Percentiles rank a stretch among this genome's conserved stretches.
Conservation (phyloP, 2,329 filamentous ascomycete genomes). For the Talaromyces albobiverticillius region DNA sequence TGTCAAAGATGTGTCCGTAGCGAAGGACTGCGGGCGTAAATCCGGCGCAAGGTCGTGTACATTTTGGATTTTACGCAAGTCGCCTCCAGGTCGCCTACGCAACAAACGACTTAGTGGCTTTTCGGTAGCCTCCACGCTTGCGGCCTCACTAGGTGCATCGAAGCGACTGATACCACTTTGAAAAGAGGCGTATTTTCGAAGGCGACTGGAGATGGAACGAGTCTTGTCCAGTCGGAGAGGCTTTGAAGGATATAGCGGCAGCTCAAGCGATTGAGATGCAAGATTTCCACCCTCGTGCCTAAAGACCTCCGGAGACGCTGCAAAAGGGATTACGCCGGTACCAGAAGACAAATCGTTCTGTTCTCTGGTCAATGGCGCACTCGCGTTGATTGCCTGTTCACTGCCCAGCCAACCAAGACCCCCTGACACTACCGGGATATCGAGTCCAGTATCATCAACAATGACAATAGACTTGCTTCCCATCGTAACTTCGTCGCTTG, state of each 20-base stretch:
- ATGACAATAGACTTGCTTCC: constrained; percentile 92
- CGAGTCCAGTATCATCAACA: constrained; percentile 61
- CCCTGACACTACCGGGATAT: constrained; percentile 39
- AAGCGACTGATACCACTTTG: constrained; percentile 40
- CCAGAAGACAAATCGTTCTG: constrained; percentile 2
- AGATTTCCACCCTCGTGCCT: neutral
- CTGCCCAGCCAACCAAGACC: constrained; percentile 22
- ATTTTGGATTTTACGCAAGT: constrained; percentile 66
- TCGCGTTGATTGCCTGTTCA: constrained; percentile 5
- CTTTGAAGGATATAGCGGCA: neutral
- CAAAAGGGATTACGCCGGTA: constrained; percentile 24
- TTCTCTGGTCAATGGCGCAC: constrained; percentile 10
- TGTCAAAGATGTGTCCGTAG: constrained; percentile 35
- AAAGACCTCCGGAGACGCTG: constrained; percentile 23
- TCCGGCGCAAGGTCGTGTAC: constrained; percentile 58
- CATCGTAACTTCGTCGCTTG: constrained; percentile 63
- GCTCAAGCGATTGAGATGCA: neutral
- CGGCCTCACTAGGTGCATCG: constrained; percentile 25
- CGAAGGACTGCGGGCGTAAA: constrained; percentile 33
- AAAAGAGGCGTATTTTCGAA: constrained; percentile 46
- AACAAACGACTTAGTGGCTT: constrained; percentile 53
- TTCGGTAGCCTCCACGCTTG: constrained; percentile 20
- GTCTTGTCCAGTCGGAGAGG: constrained; percentile 21
- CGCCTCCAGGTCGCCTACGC: constrained; percentile 70
- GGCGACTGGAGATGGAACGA: constrained; percentile 31